phyloP scores from a whole-genome alignment of 306 rosid species.

The Spatholobus suberectus region DNA sequence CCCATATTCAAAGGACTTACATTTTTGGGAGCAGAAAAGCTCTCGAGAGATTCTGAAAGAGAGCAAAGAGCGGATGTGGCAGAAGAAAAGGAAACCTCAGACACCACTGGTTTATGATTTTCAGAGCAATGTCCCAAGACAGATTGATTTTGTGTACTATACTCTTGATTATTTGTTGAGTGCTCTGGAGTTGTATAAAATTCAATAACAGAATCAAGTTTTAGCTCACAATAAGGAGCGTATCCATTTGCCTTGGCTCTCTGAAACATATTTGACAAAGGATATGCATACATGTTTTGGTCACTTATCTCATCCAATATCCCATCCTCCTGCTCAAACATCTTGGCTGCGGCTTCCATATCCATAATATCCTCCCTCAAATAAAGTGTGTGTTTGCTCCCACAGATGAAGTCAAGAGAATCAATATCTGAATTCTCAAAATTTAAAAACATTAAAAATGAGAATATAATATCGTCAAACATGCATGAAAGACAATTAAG shows the following conservation, averaged over 20 bases:
- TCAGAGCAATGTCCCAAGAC: conserved; percentile 41
- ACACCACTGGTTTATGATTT: conserved; percentile 46
- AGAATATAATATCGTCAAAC: neutral
- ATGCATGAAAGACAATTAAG: neutral
- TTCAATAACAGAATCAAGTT: conserved; percentile 55
- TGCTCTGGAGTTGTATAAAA: conserved; percentile 47
- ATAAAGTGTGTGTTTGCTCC: conserved; percentile 60
- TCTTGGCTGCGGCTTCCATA: conserved; percentile 86
- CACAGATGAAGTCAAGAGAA: conserved; percentile 76
- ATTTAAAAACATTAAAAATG: conserved; percentile 17
- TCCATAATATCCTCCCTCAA: conserved; percentile 77
- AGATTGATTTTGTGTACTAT: conserved; percentile 46
- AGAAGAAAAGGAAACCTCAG: conserved; percentile 62
- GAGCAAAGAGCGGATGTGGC: conserved; percentile 64
- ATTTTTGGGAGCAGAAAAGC: conserved; percentile 45
- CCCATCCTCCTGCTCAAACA: conserved; percentile 77
- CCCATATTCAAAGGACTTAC: conserved; percentile 55
- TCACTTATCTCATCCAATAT: conserved; percentile 55
- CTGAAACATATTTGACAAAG: conserved; percentile 56
- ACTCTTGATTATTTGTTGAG: conserved; percentile 50
- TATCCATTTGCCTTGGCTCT: conserved; percentile 74
- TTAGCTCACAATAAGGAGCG: conserved; percentile 67
- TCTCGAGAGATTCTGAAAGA: conserved; percentile 54
- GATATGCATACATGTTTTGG: conserved; percentile 68
- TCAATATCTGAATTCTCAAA: conserved; percentile 59